phyloP scores from a whole-genome alignment of 805 yeast genomes.

The Barnettozyma sp. region DNA sequence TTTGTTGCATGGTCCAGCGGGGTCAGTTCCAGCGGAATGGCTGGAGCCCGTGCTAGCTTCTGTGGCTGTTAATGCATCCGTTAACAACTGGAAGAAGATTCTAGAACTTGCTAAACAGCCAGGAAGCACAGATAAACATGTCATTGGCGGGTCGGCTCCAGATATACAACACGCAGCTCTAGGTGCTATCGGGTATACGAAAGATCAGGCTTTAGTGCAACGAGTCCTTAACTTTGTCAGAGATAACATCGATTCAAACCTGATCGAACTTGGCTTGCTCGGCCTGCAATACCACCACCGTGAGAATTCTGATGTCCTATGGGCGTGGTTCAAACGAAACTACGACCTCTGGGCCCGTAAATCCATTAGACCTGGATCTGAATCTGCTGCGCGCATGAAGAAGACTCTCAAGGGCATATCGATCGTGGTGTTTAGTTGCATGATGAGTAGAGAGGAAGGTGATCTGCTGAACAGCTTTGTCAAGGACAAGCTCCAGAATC shows the following conservation, averaged over 20 bases:
- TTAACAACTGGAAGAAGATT: conserved; percentile 53
- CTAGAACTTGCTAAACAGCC: conserved; percentile 46
- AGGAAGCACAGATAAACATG: conserved; percentile 34
- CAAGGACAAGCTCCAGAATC: conserved; percentile 24
- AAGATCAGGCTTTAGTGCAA: conserved; percentile 38
- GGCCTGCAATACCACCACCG: conserved; percentile 41
- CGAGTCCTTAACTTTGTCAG: conserved; percentile 52
- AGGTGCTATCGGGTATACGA: conserved; percentile 45
- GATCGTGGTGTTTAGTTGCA: conserved; percentile 29
- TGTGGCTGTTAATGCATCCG: conserved; percentile 32
- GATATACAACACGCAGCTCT: conserved; percentile 53
- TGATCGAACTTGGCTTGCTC: conserved; percentile 50
- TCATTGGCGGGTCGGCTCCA: conserved; percentile 18
- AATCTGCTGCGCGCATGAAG: conserved; percentile 39
- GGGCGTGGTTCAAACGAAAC: conserved; percentile 52
- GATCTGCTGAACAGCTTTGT: conserved; percentile 27
- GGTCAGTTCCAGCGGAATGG: conserved; percentile 46
- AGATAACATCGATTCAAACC: conserved; percentile 47
- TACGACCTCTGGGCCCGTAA: conserved; percentile 47
- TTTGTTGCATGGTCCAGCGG: conserved; percentile 45
- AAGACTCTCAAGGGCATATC: conserved; percentile 37
- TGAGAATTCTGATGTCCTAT: conserved; percentile 31
- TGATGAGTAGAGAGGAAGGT: conserved; percentile 26
- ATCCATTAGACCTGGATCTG: conserved; percentile 39
- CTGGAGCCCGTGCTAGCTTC: conserved; percentile 38